Evolutionary conservation across 768 basidiomycete genomes (phyloP).

Genomic region (Pulveroboletus sp.): DNA sequence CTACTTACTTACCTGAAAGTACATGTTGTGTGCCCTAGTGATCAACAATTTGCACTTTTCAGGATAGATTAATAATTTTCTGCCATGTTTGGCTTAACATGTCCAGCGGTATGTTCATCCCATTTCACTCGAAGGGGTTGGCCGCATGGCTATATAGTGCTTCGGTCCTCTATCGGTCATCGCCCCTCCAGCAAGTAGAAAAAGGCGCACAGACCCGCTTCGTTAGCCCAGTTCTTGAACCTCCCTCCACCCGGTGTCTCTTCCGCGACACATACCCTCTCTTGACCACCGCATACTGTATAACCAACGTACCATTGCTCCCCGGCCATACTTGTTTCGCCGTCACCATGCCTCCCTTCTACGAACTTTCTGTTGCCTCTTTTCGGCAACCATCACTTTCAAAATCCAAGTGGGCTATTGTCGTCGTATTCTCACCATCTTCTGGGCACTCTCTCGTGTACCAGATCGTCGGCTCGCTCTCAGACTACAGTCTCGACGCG

Average conservation of each 20-base stretch:
- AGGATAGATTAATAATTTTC: slow-evolving; percentile 27
- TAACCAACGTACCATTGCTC: neutral
- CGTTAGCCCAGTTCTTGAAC: neutral
- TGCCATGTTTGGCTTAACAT: slow-evolving; percentile 19
- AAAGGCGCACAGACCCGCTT: slow-evolving; percentile 9
- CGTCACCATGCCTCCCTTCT: slow-evolving; percentile 29
- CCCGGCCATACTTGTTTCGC: neutral
- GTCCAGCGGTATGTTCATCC: slow-evolving; percentile 12
- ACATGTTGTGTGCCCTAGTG: slow-evolving; percentile 22
- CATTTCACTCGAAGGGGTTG: slow-evolving; percentile 18
- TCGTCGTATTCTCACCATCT: slow-evolving; percentile 24
- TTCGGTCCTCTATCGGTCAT: slow-evolving; percentile 14
- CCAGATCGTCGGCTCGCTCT: slow-evolving; percentile 26
- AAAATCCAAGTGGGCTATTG: slow-evolving; percentile 25
- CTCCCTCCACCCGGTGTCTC: neutral
- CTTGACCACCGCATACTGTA: neutral
- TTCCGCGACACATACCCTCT: neutral
- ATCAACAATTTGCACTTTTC: slow-evolving; percentile 29
- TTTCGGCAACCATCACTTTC: slow-evolving; percentile 21
- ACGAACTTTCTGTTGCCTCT: slow-evolving; percentile 29
- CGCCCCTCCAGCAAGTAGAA: slow-evolving; percentile 16
- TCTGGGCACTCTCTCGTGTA: slow-evolving; percentile 29
- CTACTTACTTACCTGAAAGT: slow-evolving; percentile 13
- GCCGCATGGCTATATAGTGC: slow-evolving; percentile 19
- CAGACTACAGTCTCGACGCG: slow-evolving; percentile 28